phyloP scores from a whole-genome alignment of 192 early-diverging fungal species.

The Dissophora globulifera region DNA sequence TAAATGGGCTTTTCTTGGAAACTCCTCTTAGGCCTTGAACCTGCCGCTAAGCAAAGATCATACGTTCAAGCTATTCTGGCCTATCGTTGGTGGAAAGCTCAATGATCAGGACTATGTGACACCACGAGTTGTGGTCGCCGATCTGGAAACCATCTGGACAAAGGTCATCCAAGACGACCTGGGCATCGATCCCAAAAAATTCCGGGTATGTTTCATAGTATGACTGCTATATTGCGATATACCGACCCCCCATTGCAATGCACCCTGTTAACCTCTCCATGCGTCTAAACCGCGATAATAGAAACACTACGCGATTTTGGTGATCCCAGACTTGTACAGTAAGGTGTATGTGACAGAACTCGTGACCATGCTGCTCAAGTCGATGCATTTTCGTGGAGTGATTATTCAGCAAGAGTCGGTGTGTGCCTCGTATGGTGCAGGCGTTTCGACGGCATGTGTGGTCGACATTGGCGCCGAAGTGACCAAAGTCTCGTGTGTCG shows the following conservation, averaged over 20 bases:
- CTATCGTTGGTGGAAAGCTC: conserved; percentile 81
- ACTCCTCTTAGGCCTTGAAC: conserved; percentile 57
- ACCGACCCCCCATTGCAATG: too few species aligned
- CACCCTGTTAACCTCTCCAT: too few species aligned
- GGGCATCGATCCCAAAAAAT: conserved; percentile 66
- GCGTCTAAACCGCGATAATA: conserved; percentile 15
- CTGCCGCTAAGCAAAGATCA: conserved; percentile 52
- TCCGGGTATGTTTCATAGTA: conserved; percentile 56
- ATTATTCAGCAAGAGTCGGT: conserved; percentile 84
- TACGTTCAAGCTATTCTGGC: conserved; percentile 70
- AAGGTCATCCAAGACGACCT: conserved; percentile 75
- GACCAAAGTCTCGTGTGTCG: conserved; percentile 84
- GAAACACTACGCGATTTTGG: conserved; percentile 75
- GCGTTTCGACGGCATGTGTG: conserved; percentile 85
- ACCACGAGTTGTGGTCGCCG: conserved; percentile 72
- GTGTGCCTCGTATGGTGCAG: conserved; percentile 88
- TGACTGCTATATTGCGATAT: too few species aligned
- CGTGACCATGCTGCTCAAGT: conserved; percentile 72
- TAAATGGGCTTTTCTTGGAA: too few species aligned
- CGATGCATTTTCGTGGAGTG: conserved; percentile 82
- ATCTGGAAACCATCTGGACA: conserved; percentile 86
- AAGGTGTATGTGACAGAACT: conserved; percentile 71
- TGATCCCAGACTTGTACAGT: conserved; percentile 83
- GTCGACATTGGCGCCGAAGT: conserved; percentile 94
- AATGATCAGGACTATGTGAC: conserved; percentile 80